A percentile compares a stretch with the other conserved stretches of the same genome.
These are phyloP conservation scores for Arthrobotrys iridis DNA, from an alignment of 2,329 filamentous ascomycete species.

Conservation along the genomic window DNA sequence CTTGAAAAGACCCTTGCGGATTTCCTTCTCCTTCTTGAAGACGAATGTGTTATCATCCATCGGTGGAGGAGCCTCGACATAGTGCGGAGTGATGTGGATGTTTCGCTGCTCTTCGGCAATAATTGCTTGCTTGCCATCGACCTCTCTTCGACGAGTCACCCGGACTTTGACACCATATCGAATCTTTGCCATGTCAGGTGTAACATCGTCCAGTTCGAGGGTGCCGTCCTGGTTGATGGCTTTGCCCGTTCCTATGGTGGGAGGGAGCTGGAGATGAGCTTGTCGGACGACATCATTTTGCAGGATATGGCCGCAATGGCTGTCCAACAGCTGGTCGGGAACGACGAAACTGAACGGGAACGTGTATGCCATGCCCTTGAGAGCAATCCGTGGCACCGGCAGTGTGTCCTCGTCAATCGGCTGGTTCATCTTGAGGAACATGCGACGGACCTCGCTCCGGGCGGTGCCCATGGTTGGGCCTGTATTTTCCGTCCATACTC, in stretches of 20 bases:
- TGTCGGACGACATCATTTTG: constrained; percentile 66
- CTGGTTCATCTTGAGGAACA: constrained; percentile 71
- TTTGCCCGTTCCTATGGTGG: constrained; percentile 70
- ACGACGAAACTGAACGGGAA: constrained; percentile 74
- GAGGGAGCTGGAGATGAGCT: constrained; percentile 70
- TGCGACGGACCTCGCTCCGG: constrained; percentile 51
- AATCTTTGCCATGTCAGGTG: constrained; percentile 72
- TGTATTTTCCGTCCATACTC: constrained; percentile 57
- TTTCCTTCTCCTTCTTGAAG: constrained; percentile 69
- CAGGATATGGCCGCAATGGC: constrained; percentile 68
- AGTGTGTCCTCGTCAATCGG: constrained; percentile 68
- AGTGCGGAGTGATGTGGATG: constrained; percentile 70
- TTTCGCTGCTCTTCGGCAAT: constrained; percentile 67
- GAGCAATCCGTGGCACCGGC: constrained; percentile 67
- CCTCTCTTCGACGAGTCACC: constrained; percentile 62
- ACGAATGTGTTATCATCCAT: constrained; percentile 66
- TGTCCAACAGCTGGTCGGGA: constrained; percentile 70
- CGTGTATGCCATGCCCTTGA: constrained; percentile 68
- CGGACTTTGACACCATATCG: constrained; percentile 68
- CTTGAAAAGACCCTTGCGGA: constrained; percentile 71
- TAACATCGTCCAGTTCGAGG: constrained; percentile 69
- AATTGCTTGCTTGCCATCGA: constrained; percentile 62
- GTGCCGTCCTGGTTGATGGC: constrained; percentile 65
- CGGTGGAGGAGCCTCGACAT: constrained; percentile 70
- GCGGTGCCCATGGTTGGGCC: constrained; percentile 54